Evolutionary conservation across 495 filamentous ascomycete species (phyloP).

Genomic region (Talaromyces adpressus): DNA sequence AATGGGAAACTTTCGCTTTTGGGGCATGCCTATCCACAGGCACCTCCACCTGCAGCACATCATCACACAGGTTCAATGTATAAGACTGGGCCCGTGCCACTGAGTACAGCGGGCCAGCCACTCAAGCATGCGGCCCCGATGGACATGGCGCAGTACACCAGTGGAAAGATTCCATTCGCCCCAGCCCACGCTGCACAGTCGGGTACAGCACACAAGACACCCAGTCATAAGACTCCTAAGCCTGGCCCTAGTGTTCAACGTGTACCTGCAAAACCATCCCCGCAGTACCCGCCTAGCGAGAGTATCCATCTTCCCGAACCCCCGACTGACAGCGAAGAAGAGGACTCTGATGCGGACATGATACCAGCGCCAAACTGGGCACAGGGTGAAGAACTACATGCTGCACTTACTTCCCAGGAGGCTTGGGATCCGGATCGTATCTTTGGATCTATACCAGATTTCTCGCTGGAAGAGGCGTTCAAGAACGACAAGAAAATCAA

Average conservation of each 20-base stretch:
- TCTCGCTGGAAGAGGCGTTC: conserved; percentile 95
- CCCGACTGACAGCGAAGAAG: conserved; percentile 78
- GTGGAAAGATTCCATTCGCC: conserved; percentile 84
- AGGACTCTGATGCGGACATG: conserved; percentile 56
- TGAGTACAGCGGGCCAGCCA: conserved; percentile 26
- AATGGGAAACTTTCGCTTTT: conserved; percentile 56
- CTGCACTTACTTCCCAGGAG: conserved; percentile 67
- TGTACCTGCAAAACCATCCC: conserved; percentile 56
- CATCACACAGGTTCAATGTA: conserved; percentile 34
- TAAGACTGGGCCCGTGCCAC: conserved; percentile 21
- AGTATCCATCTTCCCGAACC: conserved; percentile 83
- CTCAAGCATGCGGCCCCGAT: conserved; percentile 57
- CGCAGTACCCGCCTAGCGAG: conserved; percentile 73
- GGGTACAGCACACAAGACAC: conserved; percentile 50
- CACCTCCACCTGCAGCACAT: conserved; percentile 39
- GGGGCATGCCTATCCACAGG: conserved; percentile 53
- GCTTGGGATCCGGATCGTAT: conserved; percentile 75
- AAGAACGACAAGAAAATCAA: conserved; percentile 69
- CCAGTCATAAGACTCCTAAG: conserved; percentile 33
- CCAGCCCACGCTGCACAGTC: conserved; percentile 40
- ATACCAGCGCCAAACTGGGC: conserved; percentile 74
- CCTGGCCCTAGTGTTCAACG: conserved; percentile 33
- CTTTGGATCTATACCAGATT: conserved; percentile 78
- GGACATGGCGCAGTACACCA: conserved; percentile 77
- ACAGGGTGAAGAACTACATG: conserved; percentile 68